Evolutionary conservation across 202 grass and related monocot species (phyloP).

Genomic region (Sporobolus alterniflorus): DNA sequence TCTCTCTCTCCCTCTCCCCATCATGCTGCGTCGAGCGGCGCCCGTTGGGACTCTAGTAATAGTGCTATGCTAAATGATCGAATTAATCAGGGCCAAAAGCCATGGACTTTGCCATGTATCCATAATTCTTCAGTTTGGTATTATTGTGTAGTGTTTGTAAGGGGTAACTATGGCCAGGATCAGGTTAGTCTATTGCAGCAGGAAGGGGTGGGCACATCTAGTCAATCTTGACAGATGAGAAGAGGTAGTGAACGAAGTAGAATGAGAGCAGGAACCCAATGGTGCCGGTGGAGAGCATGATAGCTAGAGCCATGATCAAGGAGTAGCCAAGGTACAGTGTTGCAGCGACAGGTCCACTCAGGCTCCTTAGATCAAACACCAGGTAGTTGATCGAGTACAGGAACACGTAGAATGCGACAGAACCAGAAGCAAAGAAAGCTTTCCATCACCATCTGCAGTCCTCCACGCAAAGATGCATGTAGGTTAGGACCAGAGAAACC

Average conservation of each 20-base stretch:
- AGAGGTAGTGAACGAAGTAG: constrained; percentile 94
- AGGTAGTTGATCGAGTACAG: constrained; percentile 93
- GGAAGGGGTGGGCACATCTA: constrained; percentile 33
- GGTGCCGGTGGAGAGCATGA: constrained; percentile 86
- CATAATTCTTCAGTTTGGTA: constrained; percentile 33
- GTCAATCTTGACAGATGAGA: constrained; percentile 94
- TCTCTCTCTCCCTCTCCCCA: too few species aligned
- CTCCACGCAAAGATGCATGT: constrained; percentile 92
- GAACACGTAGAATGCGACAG: constrained; percentile 83
- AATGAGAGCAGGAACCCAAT: constrained; percentile 88
- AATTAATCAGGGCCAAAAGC: constrained; percentile 45
- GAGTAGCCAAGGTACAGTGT: constrained; percentile 82
- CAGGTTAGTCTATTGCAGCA: constrained; percentile 34
- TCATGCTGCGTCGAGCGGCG: too few species aligned
- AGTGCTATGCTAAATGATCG: constrained; percentile 41
- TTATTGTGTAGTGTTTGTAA: constrained; percentile 51
- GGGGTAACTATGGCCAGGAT: constrained; percentile 56
- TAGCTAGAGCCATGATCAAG: constrained; percentile 81
- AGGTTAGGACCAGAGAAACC: constrained; percentile 93
- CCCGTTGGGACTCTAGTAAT: constrained; percentile 27
- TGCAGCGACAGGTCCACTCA: constrained; percentile 89
- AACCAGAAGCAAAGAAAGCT: constrained; percentile 86
- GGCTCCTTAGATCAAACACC: constrained; percentile 88
- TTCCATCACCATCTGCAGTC: constrained; percentile 99
- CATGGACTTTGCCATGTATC: constrained; percentile 45